Evolutionary conservation across 2,329 filamentous ascomycete genomes (phyloP).

Genomic region (Stachybotrys chartarum): DNA sequence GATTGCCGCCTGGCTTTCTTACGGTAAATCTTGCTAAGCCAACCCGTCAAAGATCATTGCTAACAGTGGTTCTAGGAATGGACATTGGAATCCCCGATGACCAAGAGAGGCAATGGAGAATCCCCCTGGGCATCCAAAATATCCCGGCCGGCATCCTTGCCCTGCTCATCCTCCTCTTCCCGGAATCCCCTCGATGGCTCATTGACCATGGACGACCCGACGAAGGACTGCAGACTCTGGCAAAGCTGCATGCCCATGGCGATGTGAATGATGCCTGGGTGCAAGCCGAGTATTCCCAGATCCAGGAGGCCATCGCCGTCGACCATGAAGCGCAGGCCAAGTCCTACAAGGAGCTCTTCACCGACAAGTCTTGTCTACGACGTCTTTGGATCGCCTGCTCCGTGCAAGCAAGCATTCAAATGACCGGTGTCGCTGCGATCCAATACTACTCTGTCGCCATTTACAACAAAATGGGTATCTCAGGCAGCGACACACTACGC

Average conservation of each 20-base stretch:
- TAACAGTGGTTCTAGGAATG: slow-evolving; percentile 5
- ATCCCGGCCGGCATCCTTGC: slow-evolving; percentile 28
- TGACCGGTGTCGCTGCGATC: slow-evolving; percentile 68
- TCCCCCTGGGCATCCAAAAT: slow-evolving; percentile 30
- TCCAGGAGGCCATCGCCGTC: slow-evolving; percentile 56
- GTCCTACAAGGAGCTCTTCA: slow-evolving; percentile 62
- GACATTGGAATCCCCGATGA: slow-evolving; percentile 11
- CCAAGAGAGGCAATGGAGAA: slow-evolving; percentile 19
- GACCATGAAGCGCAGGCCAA: slow-evolving; percentile 65
- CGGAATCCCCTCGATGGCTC: slow-evolving; percentile 39
- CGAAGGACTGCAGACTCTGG: slow-evolving; percentile 57
- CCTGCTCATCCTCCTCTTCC: slow-evolving; percentile 25
- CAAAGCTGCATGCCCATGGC: slow-evolving; percentile 61
- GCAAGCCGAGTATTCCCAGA: slow-evolving; percentile 61
- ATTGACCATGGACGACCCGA: slow-evolving; percentile 60
- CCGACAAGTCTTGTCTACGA: slow-evolving; percentile 52
- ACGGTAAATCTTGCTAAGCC: slow-evolving; percentile 34
- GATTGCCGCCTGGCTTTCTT: slow-evolving; percentile 64
- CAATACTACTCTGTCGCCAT: slow-evolving; percentile 65
- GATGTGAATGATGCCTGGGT: slow-evolving; percentile 61
- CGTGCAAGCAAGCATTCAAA: slow-evolving; percentile 63
- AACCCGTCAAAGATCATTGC: no score
- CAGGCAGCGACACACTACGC: slow-evolving; percentile 54
- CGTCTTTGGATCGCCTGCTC: slow-evolving; percentile 61
- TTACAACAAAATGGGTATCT: slow-evolving; percentile 61